A percentile compares a stretch with the other conserved stretches of the same genome.
Conservation (phyloP, 31 red algal genomes). For the Odonthalia washingtoniensis region DNA sequence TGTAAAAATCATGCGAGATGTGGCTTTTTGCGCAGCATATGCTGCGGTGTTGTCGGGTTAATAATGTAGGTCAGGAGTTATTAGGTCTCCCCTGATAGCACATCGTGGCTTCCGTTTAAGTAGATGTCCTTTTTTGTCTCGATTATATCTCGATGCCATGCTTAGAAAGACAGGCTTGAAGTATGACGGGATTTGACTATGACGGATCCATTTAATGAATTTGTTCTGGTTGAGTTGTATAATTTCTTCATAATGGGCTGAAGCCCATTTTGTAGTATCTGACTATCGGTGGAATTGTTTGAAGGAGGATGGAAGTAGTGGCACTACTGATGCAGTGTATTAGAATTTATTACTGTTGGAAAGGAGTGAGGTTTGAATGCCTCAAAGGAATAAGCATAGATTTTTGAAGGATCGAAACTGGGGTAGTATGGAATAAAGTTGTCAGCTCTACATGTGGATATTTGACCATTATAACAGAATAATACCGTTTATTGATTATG, state of each 20-base stretch:
- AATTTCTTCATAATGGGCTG: background rate
- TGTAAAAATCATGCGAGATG: background rate
- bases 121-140: background rate
- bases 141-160: constrained; percentile 31
- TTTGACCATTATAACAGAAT: background rate
- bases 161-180: background rate
- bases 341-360: background rate
- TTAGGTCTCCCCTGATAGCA: constrained; percentile 30
- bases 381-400: background rate
- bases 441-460: background rate
- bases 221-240: background rate
- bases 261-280: background rate
- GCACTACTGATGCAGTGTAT: no score
- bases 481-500: background rate
- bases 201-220: background rate
- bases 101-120: constrained; percentile 5
- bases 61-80: constrained; percentile 23
- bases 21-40: constrained; percentile 19
- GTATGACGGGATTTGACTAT: background rate
- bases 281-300: background rate
- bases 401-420: background rate
- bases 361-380: background rate
- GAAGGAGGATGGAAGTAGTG: background rate
- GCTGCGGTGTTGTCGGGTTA: constrained; percentile 28
- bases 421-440: background rate